Conservation (phyloP, 1,284 basidiomycete species). For the Moesziomyces sp. region DNA sequence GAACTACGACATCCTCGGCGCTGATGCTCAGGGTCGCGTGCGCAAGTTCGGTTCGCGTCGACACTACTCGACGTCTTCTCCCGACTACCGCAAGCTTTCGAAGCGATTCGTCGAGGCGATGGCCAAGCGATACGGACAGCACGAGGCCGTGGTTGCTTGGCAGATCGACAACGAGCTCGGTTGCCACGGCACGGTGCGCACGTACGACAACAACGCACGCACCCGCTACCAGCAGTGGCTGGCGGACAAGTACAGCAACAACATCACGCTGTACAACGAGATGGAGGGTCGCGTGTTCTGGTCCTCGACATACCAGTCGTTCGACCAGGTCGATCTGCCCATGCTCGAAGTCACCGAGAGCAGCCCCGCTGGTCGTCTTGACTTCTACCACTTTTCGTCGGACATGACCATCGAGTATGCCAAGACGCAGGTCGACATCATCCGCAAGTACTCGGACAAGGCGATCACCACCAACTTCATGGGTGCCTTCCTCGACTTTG, state of each 20-base stretch:
- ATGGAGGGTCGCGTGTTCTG: slow-evolving; percentile 51
- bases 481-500: slow-evolving; percentile 46
- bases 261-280: slow-evolving; percentile 42
- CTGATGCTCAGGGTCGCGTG: slow-evolving; percentile 29
- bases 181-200: slow-evolving; percentile 38
- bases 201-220: slow-evolving; percentile 40
- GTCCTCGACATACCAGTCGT: slow-evolving; percentile 41
- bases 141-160: slow-evolving; percentile 37
- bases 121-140: slow-evolving; percentile 44
- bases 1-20: slow-evolving; percentile 50
- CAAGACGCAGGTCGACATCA: slow-evolving; percentile 39
- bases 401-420: slow-evolving; percentile 50
- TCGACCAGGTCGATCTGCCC: slow-evolving; percentile 43
- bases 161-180: slow-evolving; percentile 54
- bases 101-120: slow-evolving; percentile 41
- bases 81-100: slow-evolving; percentile 44
- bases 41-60: slow-evolving; percentile 42
- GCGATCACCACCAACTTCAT: slow-evolving; percentile 55
- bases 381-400: slow-evolving; percentile 46
- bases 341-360: slow-evolving; percentile 47
- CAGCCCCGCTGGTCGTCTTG: slow-evolving; percentile 48
- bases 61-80: slow-evolving; percentile 42
- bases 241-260: slow-evolving; percentile 43
- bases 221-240: slow-evolving; percentile 48
- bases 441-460: slow-evolving; percentile 40